Conservation (phyloP, 306 rosid genomes). For the Ceratonia siliqua region DNA sequence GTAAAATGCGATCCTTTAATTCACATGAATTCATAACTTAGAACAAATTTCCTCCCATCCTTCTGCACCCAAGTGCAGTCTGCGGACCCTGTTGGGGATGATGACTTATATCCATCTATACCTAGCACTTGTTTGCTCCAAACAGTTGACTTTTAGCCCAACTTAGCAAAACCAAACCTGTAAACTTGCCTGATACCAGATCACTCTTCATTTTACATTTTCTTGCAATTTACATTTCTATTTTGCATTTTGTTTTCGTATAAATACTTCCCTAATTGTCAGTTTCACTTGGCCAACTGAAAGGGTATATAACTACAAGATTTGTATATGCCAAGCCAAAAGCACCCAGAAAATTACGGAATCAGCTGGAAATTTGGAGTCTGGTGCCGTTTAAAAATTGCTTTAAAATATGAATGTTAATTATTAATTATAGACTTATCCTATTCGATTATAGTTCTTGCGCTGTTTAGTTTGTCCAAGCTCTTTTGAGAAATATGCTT, state of each 20-base stretch:
- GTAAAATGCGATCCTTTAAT: slow-evolving; percentile 37
- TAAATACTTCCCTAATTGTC: neutral
- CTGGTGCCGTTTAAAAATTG: slow-evolving; percentile 13
- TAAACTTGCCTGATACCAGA: slow-evolving; percentile 14
- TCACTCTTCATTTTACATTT: neutral
- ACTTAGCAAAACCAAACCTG: neutral
- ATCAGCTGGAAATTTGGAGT: neutral
- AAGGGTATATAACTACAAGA: neutral
- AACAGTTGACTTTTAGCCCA: neutral
- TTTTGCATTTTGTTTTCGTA: slow-evolving; percentile 6
- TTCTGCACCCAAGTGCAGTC: neutral
- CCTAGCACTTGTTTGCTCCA: neutral
- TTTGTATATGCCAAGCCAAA: neutral
- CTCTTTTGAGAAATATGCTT: neutral
- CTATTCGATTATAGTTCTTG: neutral
- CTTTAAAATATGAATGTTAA: neutral
- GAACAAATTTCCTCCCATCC: neutral
- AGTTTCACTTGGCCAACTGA: slow-evolving; percentile 2
- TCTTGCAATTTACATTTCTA: neutral
- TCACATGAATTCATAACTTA: neutral
- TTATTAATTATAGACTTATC: neutral
- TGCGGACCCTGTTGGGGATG: neutral
- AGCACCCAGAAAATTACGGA: neutral
- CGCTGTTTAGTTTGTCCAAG: neutral
- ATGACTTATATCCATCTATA: neutral